phyloP scores from a whole-genome alignment of 2,329 filamentous ascomycete genomes.

The Xylariaceae sp. region DNA sequence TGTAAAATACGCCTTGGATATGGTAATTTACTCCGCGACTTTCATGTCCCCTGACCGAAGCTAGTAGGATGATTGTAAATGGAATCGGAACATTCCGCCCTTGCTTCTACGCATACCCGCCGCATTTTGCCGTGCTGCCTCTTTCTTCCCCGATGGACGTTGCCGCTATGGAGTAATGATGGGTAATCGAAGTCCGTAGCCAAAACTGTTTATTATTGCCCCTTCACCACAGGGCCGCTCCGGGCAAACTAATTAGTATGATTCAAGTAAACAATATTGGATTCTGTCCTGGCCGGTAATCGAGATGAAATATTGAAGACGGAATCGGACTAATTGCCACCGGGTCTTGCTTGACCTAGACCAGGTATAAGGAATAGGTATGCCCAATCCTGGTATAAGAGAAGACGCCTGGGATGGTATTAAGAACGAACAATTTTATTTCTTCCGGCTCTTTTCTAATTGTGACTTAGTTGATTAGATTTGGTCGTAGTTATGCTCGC shows the following conservation, averaged over 20 bases:
- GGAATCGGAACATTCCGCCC: background rate
- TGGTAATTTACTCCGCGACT: background rate
- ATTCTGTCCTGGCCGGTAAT: background rate
- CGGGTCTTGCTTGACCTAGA: background rate
- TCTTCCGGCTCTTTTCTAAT: background rate
- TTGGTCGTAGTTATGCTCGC: slow-evolving; percentile 8
- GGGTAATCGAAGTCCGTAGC: slow-evolving; percentile 4
- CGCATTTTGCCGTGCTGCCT: slow-evolving; percentile 15
- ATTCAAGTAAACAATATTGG: background rate
- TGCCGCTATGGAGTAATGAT: no score
- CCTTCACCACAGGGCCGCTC: no score
- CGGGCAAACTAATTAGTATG: background rate
- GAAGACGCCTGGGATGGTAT: background rate
- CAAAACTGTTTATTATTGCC: background rate
- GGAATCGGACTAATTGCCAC: background rate
- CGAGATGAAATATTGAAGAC: background rate
- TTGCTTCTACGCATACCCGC: slow-evolving; percentile 8
- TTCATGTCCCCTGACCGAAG: background rate
- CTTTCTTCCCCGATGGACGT: slow-evolving; percentile 7
- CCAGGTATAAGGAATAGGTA: background rate
- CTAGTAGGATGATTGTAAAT: background rate
- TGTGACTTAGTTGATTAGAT: background rate
- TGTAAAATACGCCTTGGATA: background rate
- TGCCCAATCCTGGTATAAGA: background rate
- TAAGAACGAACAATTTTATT: background rate